Base-by-base conservation (phyloP, 306 rosid genomes). In the Styphnolobium japonicum region DNA sequence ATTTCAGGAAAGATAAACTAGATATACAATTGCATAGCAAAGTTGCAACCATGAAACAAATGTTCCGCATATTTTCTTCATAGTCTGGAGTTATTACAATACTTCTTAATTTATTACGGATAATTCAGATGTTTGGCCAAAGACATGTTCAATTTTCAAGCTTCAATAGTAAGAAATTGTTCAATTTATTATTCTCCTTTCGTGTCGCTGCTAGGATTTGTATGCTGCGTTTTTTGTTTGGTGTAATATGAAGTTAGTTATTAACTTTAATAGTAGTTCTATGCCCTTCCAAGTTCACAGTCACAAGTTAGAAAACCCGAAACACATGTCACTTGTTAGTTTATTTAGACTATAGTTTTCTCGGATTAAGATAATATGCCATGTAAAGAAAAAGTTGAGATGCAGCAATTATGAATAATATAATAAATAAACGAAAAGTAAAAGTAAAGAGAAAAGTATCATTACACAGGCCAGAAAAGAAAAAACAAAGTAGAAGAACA, bases 381-480 rank as follows among this genome's bases (percentile, higher is more conserved):
- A 2, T 0, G 55, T 67, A 81, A 81, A 85, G 80, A 55, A 60
- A 82, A 81, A 68, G 77, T 62, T 29, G 33, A 74, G 63, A 52
- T 22, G 52, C 37, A 70, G 9, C 33, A 70, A 73, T 69, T 52
- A 78, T 51, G 72, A 82, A 33, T 5, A 68, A 39, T n/a, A 76
- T 29, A 53, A 60, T 34, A 82, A 57, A 81, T 25, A 76, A 81
- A n/a, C 55, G 61, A 64, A 82, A 81, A 81, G 73, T 29, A 64
- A 85, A 85, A 85, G 88, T 29, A 68, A 62, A 81, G 49, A 84
- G 73, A 85, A 85, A 82, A 60, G 45, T 46, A 80, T 60, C 39
- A 58, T 51, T 6, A 76, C 15, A 43, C 64, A 45, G 57, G 42
- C 70, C 84, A 68, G 23, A 37, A 6, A 31, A 52, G 10, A 52